Conservation (phyloP, 164 flowering plant genomes). For the Chimonanthus praecox region DNA sequence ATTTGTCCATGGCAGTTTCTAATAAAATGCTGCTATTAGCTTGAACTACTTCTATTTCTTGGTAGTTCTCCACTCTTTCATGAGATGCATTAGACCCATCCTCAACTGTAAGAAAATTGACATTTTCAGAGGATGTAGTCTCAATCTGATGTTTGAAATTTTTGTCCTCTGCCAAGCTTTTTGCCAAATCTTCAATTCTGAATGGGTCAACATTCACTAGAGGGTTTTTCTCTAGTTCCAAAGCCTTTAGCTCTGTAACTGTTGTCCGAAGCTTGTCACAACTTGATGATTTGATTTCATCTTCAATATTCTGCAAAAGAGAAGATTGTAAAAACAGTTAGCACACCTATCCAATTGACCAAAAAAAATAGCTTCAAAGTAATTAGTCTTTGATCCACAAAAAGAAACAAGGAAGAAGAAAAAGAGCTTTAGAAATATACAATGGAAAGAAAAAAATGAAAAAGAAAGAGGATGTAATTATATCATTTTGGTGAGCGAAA, state of each 20-base stretch:
- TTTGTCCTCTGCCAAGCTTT: neutral
- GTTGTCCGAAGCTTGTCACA: neutral
- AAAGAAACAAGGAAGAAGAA: too few relatives aligned
- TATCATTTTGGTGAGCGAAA: too few relatives aligned
- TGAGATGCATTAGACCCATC: neutral
- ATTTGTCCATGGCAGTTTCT: neutral
- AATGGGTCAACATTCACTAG: neutral
- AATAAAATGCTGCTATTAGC: neutral
- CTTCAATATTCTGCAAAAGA: constrained; percentile 1
- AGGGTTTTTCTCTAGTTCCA: neutral
- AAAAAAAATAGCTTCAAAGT: too few relatives aligned
- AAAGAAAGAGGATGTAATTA: too few relatives aligned
- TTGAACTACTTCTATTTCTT: neutral
- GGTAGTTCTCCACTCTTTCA: neutral
- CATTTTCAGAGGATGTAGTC: neutral
- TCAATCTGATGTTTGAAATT: neutral
- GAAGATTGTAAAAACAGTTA: too few relatives aligned
- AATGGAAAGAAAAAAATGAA: too few relatives aligned
- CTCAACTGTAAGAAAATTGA: neutral
- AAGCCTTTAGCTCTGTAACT: neutral
- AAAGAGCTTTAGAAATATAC: too few relatives aligned
- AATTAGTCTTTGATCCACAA: too few relatives aligned
- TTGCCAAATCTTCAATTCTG: neutral
- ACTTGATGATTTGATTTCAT: constrained; percentile 1
- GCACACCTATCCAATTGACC: neutral